Percentiles rank a stretch among this genome's conserved stretches.
Conservation (phyloP, 2,329 filamentous ascomycete genomes). For the Nemania sp. region DNA sequence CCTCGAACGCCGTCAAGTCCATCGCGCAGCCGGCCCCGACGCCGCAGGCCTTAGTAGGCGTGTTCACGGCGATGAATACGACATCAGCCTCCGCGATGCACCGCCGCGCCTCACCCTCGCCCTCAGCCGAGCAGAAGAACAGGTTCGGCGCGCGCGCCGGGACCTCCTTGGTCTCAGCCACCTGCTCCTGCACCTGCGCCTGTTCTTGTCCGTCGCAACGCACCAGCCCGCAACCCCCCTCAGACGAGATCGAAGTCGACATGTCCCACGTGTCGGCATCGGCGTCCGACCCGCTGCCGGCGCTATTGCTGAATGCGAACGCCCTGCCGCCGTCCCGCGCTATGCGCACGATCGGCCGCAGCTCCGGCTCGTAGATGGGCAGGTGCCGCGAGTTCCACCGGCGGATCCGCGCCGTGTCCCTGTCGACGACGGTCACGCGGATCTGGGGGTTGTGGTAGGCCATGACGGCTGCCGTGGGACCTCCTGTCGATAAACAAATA, state of each 20-base stretch:
- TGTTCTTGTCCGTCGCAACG: conserved; percentile 29
- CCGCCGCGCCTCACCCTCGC: conserved; percentile 66
- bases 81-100: conserved; percentile 71
- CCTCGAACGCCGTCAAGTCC: conserved; percentile 74
- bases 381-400: conserved; percentile 75
- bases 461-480: conserved; percentile 75
- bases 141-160: conserved; percentile 64
- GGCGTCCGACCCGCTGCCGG: conserved; percentile 41
- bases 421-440: conserved; percentile 75
- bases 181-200: conserved; percentile 5
- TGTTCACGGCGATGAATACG: conserved; percentile 78
- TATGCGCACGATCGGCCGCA: conserved; percentile 69
- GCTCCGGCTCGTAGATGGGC: conserved; percentile 76
- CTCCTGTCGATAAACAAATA: conserved; percentile 58
- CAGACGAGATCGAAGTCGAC: conserved; percentile 33
- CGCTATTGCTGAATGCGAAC: conserved; percentile 48
- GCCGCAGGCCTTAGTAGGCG: conserved; percentile 74
- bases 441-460: conserved; percentile 74
- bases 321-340: conserved; percentile 62
- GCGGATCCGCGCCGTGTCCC: conserved; percentile 66
- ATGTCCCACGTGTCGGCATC: conserved; percentile 39
- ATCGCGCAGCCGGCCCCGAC: conserved; percentile 72
- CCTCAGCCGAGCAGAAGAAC: conserved; percentile 73
- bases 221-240: conserved; percentile 40
- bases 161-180: conserved; percentile 40